Evolutionary conservation across 2,329 filamentous ascomycete genomes (phyloP), one percentile per base, ranked within the genome.

Genomic region (Paracoccidioides brasiliensis): DNA sequence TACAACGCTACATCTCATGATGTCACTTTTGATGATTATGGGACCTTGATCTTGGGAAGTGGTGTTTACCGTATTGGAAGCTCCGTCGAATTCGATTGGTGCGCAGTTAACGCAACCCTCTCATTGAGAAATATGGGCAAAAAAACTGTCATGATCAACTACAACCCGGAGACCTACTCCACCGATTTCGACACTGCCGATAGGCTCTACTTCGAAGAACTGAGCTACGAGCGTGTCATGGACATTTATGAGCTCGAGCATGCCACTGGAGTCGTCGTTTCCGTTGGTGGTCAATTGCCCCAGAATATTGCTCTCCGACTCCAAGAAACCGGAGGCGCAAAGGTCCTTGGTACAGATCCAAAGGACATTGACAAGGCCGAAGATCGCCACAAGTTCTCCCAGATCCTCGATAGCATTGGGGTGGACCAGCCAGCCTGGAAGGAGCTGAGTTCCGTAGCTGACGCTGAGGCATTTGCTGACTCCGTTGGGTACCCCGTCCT

Each of bases 31-130:
- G 86, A 96, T 62, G 91, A 97, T 69, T 86, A 95, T 63, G 90
- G 91, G 60, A 87, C 84, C 48, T 75, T 98, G 55, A 85, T 97
- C 57, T 82, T 98, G 12, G 93, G 93, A 58, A 91, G 86, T 68
- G 93, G 93, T 73, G 93, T 97, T 28, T 98, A 98, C 80, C 84
- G 93, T 69, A 98, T 97, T 69, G 93, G 93, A 66, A 91, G 86
- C 74, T 96, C 90, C 5, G 93, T 98, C 53, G 93, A 98, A 73
- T 98, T 98, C 69, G 91, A 98, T 74, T 97, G 91, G 91, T 97
- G 91, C 70, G 90, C 90, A 60, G 90, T 96, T 59, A 93, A 90
- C 66, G 87, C 90, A 60, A 90, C 90, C 9, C 80, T 88, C 59
- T 87, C 89, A 44, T 79, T 97, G 60, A 83, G 84, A 65, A 78